Base-by-base conservation (phyloP, 192 early-diverging fungal genomes). In the Phlyctochytrium bullatum region DNA sequence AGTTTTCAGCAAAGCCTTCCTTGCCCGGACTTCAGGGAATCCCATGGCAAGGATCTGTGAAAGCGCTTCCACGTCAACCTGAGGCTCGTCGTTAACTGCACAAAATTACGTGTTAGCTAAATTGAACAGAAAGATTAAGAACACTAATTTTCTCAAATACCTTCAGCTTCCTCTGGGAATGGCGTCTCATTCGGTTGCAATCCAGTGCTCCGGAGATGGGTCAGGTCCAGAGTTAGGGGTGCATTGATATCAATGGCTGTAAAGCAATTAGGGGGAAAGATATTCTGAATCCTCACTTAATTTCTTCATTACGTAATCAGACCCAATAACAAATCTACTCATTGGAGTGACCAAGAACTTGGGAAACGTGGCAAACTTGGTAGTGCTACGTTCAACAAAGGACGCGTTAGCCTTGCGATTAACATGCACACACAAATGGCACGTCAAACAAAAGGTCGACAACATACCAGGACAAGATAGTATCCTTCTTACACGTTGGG, bases 31-130 rank as follows among this genome's bases (percentile, higher is more conserved):
- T 68, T 92, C 86, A 17, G 93, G 87, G 77, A 99, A 97, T 1
- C 97, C 97, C 95, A 99, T 98, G 30, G 80, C 75, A 73, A 91
- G 75, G 29, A 99, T 81, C 73, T 95, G 90, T n/a, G 82, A 80
- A 50, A 99, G 66, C 17, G 80, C 89, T 0, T 28, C 69, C 59
- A 82, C 78, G 74, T 99, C 86, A 33, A 94, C 79, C 0, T 62
- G 47, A 2, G 85, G 86, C 53, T 59, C 29, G 68, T 28, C 28
- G 60, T 32, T 20, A 17, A 23, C 33, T 25, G 29, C 64, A 27
- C 28, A 10, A 0, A 50, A 10, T 62, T 40, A 66, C 53, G 29
- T 14, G 47, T n/a, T n/a, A n/a, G n/a, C n/a, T n/a, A n/a, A n/a
- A n/a, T n/a, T n/a, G n/a, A n/a, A n/a, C n/a, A n/a, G n/a, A n/a